Percentiles rank a stretch among this genome's conserved stretches.
phyloP scores from a whole-genome alignment of 805 yeast genomes.

The Yarrowia phangngaensis region DNA sequence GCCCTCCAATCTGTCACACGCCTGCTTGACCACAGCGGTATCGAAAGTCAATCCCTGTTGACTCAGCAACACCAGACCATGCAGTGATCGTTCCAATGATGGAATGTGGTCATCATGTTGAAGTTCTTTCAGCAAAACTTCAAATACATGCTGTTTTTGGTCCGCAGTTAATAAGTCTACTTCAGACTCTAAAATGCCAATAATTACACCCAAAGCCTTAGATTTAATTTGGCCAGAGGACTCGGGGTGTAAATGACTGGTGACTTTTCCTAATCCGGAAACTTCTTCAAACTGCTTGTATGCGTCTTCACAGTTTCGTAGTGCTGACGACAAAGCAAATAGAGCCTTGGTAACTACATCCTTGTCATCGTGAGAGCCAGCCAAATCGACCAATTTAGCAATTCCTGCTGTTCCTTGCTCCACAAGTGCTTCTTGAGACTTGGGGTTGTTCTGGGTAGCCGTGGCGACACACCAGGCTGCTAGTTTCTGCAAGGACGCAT shows the following conservation, averaged over 20 bases:
- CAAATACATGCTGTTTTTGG: conserved; percentile 27
- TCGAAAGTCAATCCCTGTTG: conserved; percentile 30
- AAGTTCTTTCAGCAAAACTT: conserved; percentile 28
- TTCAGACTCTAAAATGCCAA: conserved; percentile 31
- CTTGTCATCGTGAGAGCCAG: conserved; percentile 31
- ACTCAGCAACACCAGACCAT: conserved; percentile 30
- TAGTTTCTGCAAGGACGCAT: conserved; percentile 48
- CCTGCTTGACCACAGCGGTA: conserved; percentile 19
- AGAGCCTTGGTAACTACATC: conserved; percentile 54
- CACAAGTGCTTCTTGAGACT: conserved; percentile 61
- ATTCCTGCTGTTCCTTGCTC: conserved; percentile 35
- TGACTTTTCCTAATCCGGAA: conserved; percentile 61
- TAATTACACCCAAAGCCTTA: conserved; percentile 31
- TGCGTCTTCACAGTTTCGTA: conserved; percentile 63
- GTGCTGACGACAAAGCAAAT: conserved; percentile 69
- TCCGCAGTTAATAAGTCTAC: conserved; percentile 30
- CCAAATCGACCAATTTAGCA: conserved; percentile 35
- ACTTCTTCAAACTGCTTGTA: conserved; percentile 52
- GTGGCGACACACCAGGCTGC: conserved; percentile 79
- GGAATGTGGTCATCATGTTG: conserved; percentile 32
- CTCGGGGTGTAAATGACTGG: conserved; percentile 32
- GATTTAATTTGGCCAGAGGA: conserved; percentile 24
- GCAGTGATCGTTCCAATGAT: conserved; percentile 37
- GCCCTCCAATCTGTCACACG: conserved; percentile 2
- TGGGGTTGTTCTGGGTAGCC: conserved; percentile 87